A percentile compares a stretch with the other conserved stretches of the same genome.
Evolutionary conservation across 352 stramenopile genomes (phyloP).

Genomic region (Thraustochytrium striatum): DNA sequence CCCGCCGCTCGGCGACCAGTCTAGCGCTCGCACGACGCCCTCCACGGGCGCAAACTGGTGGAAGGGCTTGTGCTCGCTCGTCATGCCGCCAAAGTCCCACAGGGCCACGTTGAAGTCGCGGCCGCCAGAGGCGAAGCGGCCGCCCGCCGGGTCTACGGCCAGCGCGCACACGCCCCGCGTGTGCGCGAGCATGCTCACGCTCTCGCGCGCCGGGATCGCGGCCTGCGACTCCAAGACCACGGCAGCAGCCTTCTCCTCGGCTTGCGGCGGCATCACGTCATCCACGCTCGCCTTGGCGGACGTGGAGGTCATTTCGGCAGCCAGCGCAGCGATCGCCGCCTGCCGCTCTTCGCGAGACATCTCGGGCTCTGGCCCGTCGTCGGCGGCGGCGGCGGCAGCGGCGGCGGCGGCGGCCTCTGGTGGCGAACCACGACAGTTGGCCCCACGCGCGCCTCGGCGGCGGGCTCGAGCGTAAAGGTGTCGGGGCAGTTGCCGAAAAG

Average conservation of each 20-base stretch:
- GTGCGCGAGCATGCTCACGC: constrained; percentile 50
- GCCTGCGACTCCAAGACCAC: neutral
- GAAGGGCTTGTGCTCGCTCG: constrained; percentile 59
- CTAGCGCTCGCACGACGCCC: constrained; percentile 60
- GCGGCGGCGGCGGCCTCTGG: neutral
- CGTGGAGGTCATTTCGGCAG: constrained; percentile 46
- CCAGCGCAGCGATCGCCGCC: constrained; percentile 54
- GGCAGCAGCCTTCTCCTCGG: constrained; percentile 31
- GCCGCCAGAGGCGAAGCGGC: constrained; percentile 65
- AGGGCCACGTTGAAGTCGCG: constrained; percentile 61
- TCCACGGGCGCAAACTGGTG: constrained; percentile 56
- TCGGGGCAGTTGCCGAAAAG: constrained; percentile 9
- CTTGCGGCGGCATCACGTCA: constrained; percentile 35
- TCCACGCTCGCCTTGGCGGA: constrained; percentile 36
- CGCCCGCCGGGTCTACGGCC: constrained; percentile 67
- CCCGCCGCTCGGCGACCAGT: constrained; percentile 63
- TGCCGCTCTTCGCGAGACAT: constrained; percentile 37
- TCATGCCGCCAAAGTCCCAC: constrained; percentile 79
- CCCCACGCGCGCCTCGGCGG: neutral
- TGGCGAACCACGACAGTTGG: neutral
- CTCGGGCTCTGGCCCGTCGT: neutral
- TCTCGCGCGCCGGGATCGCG: neutral
- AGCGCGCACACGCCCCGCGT: constrained; percentile 59
- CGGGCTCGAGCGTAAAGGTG: neutral
- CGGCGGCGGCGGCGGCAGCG: neutral